A percentile compares a stretch with the other conserved stretches of the same genome.
Conservation (phyloP, 805 yeast genomes). For the Yarrowia yakushimensis region DNA sequence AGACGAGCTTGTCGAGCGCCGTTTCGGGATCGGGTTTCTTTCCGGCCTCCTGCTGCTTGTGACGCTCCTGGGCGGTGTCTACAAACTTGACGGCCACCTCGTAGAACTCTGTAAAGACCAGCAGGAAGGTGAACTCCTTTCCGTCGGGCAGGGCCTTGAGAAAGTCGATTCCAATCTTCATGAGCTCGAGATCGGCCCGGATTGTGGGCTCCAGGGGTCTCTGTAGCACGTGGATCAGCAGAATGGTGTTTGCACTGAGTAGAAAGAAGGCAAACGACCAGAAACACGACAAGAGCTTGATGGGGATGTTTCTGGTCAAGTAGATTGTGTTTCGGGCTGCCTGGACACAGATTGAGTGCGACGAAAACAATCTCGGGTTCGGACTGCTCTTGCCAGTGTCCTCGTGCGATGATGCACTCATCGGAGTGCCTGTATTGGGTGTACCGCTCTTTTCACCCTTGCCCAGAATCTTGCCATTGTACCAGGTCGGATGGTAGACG, state of each 20-base stretch:
- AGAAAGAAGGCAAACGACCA: constrained; percentile 22
- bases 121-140: constrained; percentile 13
- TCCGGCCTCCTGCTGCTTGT: neutral
- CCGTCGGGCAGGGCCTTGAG: constrained; percentile 10
- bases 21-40: neutral
- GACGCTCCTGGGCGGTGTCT: neutral
- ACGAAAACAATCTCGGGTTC: constrained; percentile 28
- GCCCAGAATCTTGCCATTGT: constrained; percentile 25
- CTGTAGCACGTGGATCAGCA: constrained; percentile 17
- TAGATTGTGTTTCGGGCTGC: constrained; percentile 30
- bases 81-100: constrained; percentile 21
- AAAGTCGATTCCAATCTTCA: constrained; percentile 19
- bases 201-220: constrained; percentile 16
- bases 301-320: constrained; percentile 26
- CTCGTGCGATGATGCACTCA: neutral
- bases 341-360: constrained; percentile 29
- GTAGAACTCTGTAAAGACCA: constrained; percentile 9
- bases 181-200: constrained; percentile 11
- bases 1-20: neutral
- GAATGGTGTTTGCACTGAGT: constrained; percentile 3
- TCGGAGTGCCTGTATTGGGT: constrained; percentile 1
- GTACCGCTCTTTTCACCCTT: constrained; percentile 16
- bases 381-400: neutral
- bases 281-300: constrained; percentile 3
- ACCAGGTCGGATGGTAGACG: constrained; percentile 33